These are phyloP conservation scores for Hexamita inflata DNA, from an alignment of 208 protist genomes.

Conservation along the genomic window DNA sequence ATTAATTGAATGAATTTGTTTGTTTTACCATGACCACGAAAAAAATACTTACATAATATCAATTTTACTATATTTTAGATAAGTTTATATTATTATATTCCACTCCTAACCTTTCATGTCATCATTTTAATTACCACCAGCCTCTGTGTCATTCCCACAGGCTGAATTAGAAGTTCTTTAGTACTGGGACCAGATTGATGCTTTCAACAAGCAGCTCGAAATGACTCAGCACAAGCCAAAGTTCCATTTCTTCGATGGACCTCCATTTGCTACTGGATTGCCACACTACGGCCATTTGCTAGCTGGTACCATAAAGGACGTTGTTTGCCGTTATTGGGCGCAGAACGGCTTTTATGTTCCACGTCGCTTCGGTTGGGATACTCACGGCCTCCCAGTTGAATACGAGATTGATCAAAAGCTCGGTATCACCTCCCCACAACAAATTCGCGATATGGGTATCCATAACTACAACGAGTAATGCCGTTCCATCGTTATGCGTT, in stretches of 20 bases:
- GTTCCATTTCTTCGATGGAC: slow-evolving; percentile 92
- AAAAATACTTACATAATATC: no score
- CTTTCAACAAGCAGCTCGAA: slow-evolving; percentile 77
- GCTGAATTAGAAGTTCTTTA: slow-evolving; percentile 74
- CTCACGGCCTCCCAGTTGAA: slow-evolving; percentile 89
- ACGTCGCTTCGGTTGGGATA: slow-evolving; percentile 96
- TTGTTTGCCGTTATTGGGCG: slow-evolving; percentile 89
- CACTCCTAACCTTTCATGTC: no score
- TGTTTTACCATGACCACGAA: no score
- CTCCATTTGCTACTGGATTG: slow-evolving; percentile 98
- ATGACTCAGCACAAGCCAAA: slow-evolving; percentile 49
- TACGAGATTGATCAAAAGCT: slow-evolving; percentile 95
- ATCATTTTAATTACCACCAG: background rate
- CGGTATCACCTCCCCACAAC: slow-evolving; percentile 58
- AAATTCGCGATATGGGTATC: slow-evolving; percentile 87
- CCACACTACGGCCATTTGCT: slow-evolving; percentile 99
- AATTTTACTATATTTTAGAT: no score
- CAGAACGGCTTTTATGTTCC: slow-evolving; percentile 88
- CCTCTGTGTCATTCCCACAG: slow-evolving; percentile 59
- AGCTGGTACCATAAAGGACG: slow-evolving; percentile 97
- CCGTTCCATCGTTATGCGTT: slow-evolving; percentile 88
- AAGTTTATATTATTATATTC: no score
- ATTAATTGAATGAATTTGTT: no score
- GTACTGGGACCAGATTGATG: slow-evolving; percentile 82
- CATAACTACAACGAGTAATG: slow-evolving; percentile 91